Percentiles rank a stretch among this genome's conserved stretches.
These are phyloP conservation scores for Kodamaea leandrae DNA, from an alignment of 805 yeast species.

Conservation along the genomic window DNA sequence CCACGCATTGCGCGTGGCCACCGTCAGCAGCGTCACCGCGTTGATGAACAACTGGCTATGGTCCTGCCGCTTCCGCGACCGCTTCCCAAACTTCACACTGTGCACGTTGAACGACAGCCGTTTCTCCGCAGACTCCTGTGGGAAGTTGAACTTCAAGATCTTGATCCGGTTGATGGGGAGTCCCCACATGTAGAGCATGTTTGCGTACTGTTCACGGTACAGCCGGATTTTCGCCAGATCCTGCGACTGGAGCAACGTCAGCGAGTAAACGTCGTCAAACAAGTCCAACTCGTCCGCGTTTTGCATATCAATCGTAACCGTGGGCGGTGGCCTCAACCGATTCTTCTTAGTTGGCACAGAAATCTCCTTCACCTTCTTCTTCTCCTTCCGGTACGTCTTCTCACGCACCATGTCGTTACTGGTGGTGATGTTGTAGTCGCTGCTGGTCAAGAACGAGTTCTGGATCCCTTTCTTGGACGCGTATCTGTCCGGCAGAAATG, in stretches of 20 bases:
- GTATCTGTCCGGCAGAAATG: constrained; percentile 6
- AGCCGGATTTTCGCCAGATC: constrained; percentile 34
- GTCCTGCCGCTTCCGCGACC: constrained; percentile 20
- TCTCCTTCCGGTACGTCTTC: neutral
- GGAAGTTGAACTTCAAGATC: constrained; percentile 65
- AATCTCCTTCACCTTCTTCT: neutral
- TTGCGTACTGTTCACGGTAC: constrained; percentile 71
- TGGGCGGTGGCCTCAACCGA: constrained; percentile 17
- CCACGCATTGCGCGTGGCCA: constrained; percentile 31
- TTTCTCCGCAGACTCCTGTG: constrained; percentile 19
- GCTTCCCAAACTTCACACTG: constrained; percentile 32
- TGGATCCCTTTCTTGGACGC: constrained; percentile 17
- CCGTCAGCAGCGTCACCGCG: constrained; percentile 24
- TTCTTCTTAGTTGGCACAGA: constrained; percentile 1
- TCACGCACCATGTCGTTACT: neutral
- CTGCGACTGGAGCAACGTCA: constrained; percentile 39
- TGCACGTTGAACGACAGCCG: constrained; percentile 29
- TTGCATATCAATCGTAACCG: constrained; percentile 46
- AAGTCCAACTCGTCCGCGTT: constrained; percentile 45
- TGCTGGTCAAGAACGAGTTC: constrained; percentile 1
- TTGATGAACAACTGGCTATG: constrained; percentile 22
- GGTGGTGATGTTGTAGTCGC: neutral
- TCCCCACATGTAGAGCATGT: constrained; percentile 79
- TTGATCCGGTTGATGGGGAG: constrained; percentile 76
- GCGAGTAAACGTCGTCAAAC: constrained; percentile 41